Conservation (phyloP, 2,329 filamentous ascomycete genomes). For the Venturia pyrina region DNA sequence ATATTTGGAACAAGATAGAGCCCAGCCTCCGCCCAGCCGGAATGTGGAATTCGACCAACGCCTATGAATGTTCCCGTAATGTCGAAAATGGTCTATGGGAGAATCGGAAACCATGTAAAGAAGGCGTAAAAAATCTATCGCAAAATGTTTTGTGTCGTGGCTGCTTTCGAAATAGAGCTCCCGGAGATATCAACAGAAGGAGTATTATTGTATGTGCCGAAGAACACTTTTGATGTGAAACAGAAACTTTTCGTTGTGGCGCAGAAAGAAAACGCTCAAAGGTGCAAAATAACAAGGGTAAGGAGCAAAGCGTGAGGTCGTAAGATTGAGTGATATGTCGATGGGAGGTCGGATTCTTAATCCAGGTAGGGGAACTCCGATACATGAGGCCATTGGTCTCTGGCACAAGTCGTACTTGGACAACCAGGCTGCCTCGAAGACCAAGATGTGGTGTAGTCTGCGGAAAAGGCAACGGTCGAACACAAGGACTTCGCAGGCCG, state of each 20-base stretch:
- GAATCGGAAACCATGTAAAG: constrained; percentile 1
- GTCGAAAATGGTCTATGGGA: constrained; percentile 10
- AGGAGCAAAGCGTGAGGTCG: constrained; percentile 2
- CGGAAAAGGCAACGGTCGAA: not conserved
- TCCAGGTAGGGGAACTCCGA: not conserved
- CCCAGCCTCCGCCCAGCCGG: not conserved
- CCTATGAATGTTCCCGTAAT: constrained; percentile 1
- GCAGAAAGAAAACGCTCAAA: constrained; percentile 3
- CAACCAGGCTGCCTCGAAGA: not conserved
- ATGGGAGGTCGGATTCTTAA: too few species aligned
- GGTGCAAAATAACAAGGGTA: not conserved
- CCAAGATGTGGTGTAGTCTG: not conserved
- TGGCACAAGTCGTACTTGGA: not conserved
- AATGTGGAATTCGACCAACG: not conserved
- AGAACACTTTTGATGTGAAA: not conserved
- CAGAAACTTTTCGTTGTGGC: constrained; percentile 9
- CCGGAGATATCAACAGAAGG: not conserved
- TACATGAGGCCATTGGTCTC: not conserved
- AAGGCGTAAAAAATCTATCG: not conserved
- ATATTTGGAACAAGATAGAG: not conserved
- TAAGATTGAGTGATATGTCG: not conserved
- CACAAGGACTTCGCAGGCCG: not conserved
- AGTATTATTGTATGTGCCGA: not conserved
- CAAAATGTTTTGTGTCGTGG: constrained; percentile 1
- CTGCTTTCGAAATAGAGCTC: not conserved